Base-by-base conservation (phyloP, 305 asterid genomes). In the Petunia hybrid region DNA sequence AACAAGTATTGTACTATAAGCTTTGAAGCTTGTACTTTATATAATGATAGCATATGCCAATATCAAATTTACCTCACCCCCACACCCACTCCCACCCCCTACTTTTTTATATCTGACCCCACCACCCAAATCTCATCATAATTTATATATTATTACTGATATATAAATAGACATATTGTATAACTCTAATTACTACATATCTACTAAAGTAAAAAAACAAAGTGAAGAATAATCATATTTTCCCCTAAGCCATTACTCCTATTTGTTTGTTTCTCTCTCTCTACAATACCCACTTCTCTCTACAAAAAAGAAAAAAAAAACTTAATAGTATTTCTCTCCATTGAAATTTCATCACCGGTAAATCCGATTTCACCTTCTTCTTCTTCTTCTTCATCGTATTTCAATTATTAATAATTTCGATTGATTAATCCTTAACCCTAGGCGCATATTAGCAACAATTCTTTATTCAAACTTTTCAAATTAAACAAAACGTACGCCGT, bases 401-500 rank as follows among this genome's bases (percentile, higher is more conserved):
- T 8, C 62, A 42, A 70, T 46, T 70, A 22, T 46, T 70, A 46
- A 70, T 22, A 22, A 22, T 22, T 22, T 70, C 62, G 61, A 56
- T 56, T 56, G n/a, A 8, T 13, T 56, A 4, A 56, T 12, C 22
- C 77, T 9, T 4, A 22, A 70, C 42, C 31, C 1, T 46, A 45
- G 60, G 60, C 77, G 35, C 16, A 14, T 43, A 70, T 70, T 45
- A 70, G 60, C n/a, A 45, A 14, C 9, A 2, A 70, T 70, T 59
- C 59, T 59, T 70, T 22, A 65, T 67, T 78, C 31, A 36, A 48
- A 46, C 40, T 56, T 67, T 14, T 1, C 63, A 14, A 78, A 63
- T 3, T 6, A 14, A 6, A 16, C 22, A 6, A 7, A 56, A 81
- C 89, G 87, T 80, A 22, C 87, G 66, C 0, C 89, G 89, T 86